Evolutionary conservation across 495 filamentous ascomycete species (phyloP).

Genomic region (Oidiodendron maius): DNA sequence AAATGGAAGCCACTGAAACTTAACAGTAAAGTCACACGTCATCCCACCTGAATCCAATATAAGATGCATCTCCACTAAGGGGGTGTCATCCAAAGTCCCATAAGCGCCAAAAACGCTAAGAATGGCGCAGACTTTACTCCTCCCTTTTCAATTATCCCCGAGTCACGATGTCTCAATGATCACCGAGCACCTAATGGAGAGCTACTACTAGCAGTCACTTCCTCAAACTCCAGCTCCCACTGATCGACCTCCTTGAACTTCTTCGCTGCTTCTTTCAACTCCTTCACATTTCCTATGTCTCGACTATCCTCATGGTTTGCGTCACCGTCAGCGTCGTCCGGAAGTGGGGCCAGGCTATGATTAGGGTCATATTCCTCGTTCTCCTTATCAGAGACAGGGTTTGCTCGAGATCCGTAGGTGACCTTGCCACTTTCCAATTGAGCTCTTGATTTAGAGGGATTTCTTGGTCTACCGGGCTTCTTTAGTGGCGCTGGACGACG

Average conservation of each 20-base stretch:
- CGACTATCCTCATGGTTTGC: constrained; percentile 17
- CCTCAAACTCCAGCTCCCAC: constrained; percentile 72
- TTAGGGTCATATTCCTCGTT: constrained; percentile 30
- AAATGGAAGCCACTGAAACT: no score
- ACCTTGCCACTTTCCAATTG: constrained; percentile 15
- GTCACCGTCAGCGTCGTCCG: constrained; percentile 20
- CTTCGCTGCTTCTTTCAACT: constrained; percentile 34
- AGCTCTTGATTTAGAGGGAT: constrained; percentile 3
- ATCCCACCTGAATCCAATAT: no score
- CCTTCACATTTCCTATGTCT: constrained; percentile 23
- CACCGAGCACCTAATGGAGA: constrained; percentile 31
- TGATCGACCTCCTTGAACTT: constrained; percentile 67
- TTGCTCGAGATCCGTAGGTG: constrained; percentile 13
- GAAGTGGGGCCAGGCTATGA: constrained; percentile 24
- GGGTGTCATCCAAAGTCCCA: no score
- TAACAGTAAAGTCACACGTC: no score
- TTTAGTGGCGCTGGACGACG: constrained; percentile 31
- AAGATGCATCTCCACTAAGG: no score
- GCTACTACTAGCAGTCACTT: constrained; percentile 36
- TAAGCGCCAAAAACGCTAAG: no score
- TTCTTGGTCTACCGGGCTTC: constrained; percentile 11
- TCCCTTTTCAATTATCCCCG: background rate
- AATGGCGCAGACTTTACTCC: no score
- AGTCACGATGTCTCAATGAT: background rate
- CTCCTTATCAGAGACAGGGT: constrained; percentile 39